Base-by-base conservation (phyloP, 208 protist species). In the Leishmania braziliensis region DNA sequence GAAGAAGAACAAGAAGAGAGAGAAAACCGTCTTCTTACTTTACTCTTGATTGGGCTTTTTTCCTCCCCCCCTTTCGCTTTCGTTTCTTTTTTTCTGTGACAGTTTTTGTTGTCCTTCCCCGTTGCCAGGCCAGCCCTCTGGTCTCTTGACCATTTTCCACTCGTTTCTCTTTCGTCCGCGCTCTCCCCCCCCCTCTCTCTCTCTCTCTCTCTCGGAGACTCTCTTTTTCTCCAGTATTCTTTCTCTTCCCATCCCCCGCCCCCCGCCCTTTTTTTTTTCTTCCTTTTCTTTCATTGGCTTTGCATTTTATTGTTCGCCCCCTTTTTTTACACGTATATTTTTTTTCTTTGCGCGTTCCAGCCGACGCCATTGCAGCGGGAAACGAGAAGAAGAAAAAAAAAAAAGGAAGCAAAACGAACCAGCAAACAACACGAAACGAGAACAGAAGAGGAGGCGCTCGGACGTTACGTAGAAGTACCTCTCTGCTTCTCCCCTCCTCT, bases 321-420 rank as follows among this genome's bases (percentile, higher is more conserved):
- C 63, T 50, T 50, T 12, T 12, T 73, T 50, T 73, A 9, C 33
- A 10, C 39, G 39, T 43, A 43, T 62, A 43, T 23, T 6, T 79
- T 33, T 74, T 33, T 33, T 69, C 62, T 51, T 29, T 60, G n/a
- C 6, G 8, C 58, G 51, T 48, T 77, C 20, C 23, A 54, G 20
- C 4, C 23, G 36, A 39, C 51, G 46, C 9, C 3, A n/a, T 14
- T 50, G 43, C 74, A 78, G 63, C 33, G 70, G 6, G 65, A 62
- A 78, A 69, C 33, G 1, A 51, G 20, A 39, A 51, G 54, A 66
- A 78, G 69, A 48, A 77, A 77, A 77, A 48, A 77, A 77, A 77
- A 46, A 46, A 46, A 46, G 43, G 43, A 26, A 26, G 56, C 23
- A n/a, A 62, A 4, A 46, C 43, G 5, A 46, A 46, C 43, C 43